Evolutionary conservation across 169 alveolate genomes (phyloP), one percentile per base, ranked within the genome.

Genomic region (Babesia bovis): DNA sequence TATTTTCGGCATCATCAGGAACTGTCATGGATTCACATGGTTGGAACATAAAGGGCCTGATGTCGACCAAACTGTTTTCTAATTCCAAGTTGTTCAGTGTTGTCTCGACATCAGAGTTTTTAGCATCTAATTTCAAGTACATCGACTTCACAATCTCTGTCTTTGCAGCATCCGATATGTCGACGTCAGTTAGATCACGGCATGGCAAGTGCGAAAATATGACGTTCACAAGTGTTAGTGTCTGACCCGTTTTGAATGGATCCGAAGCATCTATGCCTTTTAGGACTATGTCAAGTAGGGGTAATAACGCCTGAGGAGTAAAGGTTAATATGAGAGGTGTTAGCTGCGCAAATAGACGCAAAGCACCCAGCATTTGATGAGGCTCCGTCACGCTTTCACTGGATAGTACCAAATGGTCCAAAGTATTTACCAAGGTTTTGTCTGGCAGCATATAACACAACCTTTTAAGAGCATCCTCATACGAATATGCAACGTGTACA

Each of bases 171-270:
- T 67, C 25, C 23, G 36, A 30, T 9, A 67, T 1, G 28, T 55
- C 47, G 7, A 71, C 21, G 50, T 71, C 66, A 41, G 40, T 33
- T 45, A 71, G 49, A 45, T 71, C 82, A n/a, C 60, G 58, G 76
- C 82, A 71, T 15, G 82, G 41, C 26, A 71, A 4, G 26, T 71
- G 66, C n/a, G 82, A 71, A 67, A 71, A 71, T 28, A 71, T 61
- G 60, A 71, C 65, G 41, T 71, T 71, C 21, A 81, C 45, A 25
- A 81, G 85, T 3, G 63, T 45, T 59, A 81, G 72, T 6, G 78
- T 42, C 55, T 81, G 88, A 25, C 65, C 65, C 5, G 83, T 70
- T 21, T 67, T 81, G 63, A 81, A 71, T 23, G 84, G 85, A 36
- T 81, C 88, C n/a, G 88, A 50, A n/a, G 82, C 21, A 38, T 51